Evolutionary conservation across 2,329 filamentous ascomycete genomes (phyloP), one percentile per base, ranked within the genome.

Genomic region (Ophiocordyceps camponoti-rufipedis): DNA sequence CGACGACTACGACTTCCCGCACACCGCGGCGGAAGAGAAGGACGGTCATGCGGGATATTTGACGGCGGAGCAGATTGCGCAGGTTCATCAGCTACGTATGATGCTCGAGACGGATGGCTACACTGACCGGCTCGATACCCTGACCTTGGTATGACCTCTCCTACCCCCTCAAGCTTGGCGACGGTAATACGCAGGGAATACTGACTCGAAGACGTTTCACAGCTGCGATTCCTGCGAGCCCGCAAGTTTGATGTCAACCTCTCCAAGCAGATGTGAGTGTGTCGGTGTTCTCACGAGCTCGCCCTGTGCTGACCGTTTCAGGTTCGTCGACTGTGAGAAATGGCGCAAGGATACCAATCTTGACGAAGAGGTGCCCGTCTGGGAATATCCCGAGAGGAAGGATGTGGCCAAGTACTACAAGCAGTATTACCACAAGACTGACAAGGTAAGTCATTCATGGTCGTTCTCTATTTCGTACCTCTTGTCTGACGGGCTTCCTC

Each of bases 401-500:
- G 63, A 89, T 60, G 75, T 98, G 48, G 85, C 85, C 65, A 71
- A 89, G 66, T 94, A 84, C 72, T 98, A 98, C 68, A 86, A 86
- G 43, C 91, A 98, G 68, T 98, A 91, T 72, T 98, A 98, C 71
- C 91, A 98, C 76, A 95, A 95, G 71, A 89, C 80, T 12, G 85
- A 91, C 67, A 87, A 86, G 68, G 78, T 81, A 62, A 46, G 41
- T 32, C 5, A 0, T 14, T 12, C 18, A 12, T 11, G 40, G 11
- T 11, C 11, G n/a, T 39, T 10, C 4, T 18, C 7, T 16, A 16
- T 10, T 18, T 19, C n/a, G n/a, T 18, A n/a, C 14, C 7, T 10
- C 8, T 39, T 16, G 4, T 38, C 35, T 39, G 16, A 39, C 35
- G 6, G 23, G 14, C 16, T 16, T 10, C 29, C 4, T 12, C 28